Evolutionary conservation across 2,329 filamentous ascomycete species (phyloP).

Genomic region (Sporothrix brasiliensis): DNA sequence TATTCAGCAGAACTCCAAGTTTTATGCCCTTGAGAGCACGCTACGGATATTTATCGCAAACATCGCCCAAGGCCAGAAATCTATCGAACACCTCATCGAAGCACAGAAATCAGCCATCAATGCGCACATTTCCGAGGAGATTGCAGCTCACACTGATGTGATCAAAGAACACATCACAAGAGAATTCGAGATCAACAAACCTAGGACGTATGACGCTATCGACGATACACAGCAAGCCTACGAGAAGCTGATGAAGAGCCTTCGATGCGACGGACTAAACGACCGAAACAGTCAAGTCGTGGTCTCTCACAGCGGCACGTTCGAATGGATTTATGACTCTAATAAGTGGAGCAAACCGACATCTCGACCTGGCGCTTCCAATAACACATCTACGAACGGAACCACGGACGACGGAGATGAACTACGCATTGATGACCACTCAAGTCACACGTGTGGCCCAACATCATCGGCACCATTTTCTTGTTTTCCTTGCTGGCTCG

Average conservation of each 20-base stretch:
- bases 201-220: background rate
- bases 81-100: background rate
- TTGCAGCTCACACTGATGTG: background rate
- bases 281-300: background rate
- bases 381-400: background rate
- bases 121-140: background rate
- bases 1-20: background rate
- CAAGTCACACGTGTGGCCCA: slow-evolving; percentile 4
- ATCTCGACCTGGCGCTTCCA: background rate
- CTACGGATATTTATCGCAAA: background rate
- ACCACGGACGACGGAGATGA: background rate
- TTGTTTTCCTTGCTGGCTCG: slow-evolving; percentile 22
- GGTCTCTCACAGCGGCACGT: background rate
- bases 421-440: background rate
- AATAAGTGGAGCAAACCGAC: background rate
- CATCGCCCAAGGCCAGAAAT: slow-evolving; percentile 7
- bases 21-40: background rate
- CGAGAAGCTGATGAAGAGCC: background rate
- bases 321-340: slow-evolving; percentile 22
- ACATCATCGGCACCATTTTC: background rate
- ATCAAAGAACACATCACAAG: slow-evolving; percentile 6
- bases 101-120: background rate
- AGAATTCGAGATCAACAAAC: background rate
- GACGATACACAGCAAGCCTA: background rate
- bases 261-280: background rate